Evolutionary conservation across 2,329 filamentous ascomycete genomes (phyloP).

Genomic region (Botryotinia narcissicola): DNA sequence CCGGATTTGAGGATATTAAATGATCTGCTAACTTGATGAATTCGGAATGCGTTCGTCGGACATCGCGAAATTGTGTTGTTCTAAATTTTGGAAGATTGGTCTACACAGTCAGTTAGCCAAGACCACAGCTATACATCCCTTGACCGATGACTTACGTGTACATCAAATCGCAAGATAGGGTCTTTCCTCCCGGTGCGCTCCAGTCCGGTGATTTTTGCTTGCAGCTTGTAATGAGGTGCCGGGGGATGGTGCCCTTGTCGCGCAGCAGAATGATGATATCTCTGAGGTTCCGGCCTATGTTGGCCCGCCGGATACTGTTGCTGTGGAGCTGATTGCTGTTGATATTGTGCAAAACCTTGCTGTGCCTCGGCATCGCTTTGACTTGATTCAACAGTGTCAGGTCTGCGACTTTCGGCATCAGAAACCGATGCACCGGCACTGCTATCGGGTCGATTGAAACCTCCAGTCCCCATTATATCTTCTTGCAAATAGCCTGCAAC

Average conservation of each 20-base stretch:
- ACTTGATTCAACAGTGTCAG: constrained; percentile 35
- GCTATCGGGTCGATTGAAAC: constrained; percentile 33
- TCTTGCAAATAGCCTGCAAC: constrained; percentile 33
- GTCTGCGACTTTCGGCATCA: constrained; percentile 33
- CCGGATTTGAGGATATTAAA: constrained; percentile 94
- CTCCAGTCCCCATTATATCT: constrained; percentile 30
- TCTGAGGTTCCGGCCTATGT: constrained; percentile 38
- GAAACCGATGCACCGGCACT: constrained; percentile 32
- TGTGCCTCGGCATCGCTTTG: constrained; percentile 31
- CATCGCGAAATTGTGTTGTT: constrained; percentile 96
- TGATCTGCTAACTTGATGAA: constrained; percentile 96
- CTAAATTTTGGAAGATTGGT: constrained; percentile 98
- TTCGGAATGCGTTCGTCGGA: constrained; percentile 90
- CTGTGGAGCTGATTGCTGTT: constrained; percentile 26
- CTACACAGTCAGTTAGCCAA: constrained; percentile 47
- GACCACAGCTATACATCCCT: neutral
- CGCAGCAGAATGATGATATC: constrained; percentile 32
- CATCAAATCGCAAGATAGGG: constrained; percentile 89
- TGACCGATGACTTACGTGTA: constrained; percentile 67
- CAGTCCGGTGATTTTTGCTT: constrained; percentile 90
- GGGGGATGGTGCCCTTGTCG: constrained; percentile 42
- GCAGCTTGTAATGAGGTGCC: constrained; percentile 75
- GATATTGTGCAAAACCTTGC: constrained; percentile 39
- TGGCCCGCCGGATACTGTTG: constrained; percentile 39
- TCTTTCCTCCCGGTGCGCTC: constrained; percentile 95